A percentile compares a stretch with the other conserved stretches of the same genome.
phyloP scores from a whole-genome alignment of 352 stramenopile species.

The Pythium vanterpoolii region DNA sequence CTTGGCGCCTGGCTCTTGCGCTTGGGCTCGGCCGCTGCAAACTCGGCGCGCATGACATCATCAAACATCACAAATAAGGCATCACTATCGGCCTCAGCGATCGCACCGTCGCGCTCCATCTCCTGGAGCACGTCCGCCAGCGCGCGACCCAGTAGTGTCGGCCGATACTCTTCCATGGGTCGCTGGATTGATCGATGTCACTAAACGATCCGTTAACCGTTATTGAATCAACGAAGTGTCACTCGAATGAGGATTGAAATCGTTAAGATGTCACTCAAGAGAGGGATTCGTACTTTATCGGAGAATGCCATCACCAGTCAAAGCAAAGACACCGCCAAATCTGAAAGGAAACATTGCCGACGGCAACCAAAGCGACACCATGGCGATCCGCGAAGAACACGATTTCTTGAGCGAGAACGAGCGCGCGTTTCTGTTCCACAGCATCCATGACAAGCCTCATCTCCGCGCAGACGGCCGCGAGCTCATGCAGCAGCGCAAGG shows the following conservation, averaged over 20 bases:
- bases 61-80: conserved; percentile 57
- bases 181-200: conserved; percentile 8
- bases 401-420: conserved; percentile 83
- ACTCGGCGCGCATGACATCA: conserved; percentile 34
- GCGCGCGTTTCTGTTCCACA: conserved; percentile 69
- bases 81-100: conserved; percentile 36
- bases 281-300: conserved; percentile 9
- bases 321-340: not conserved
- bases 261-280: too few species aligned
- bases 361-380: too few species aligned
- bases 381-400: conserved; percentile 29
- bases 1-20: not conserved
- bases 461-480: conserved; percentile 72
- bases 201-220: not conserved
- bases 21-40: conserved; percentile 10
- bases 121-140: conserved; percentile 61
- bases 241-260: conserved; percentile 39
- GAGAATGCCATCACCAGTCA: conserved; percentile 19
- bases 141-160: conserved; percentile 53
- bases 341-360: not conserved
- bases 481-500: conserved; percentile 78
- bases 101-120: conserved; percentile 29
- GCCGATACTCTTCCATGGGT: conserved; percentile 61
- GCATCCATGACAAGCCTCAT: conserved; percentile 53
- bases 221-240: not conserved